Evolutionary conservation across 1,284 basidiomycete genomes (phyloP).

Genomic region (Golubevia sp.): DNA sequence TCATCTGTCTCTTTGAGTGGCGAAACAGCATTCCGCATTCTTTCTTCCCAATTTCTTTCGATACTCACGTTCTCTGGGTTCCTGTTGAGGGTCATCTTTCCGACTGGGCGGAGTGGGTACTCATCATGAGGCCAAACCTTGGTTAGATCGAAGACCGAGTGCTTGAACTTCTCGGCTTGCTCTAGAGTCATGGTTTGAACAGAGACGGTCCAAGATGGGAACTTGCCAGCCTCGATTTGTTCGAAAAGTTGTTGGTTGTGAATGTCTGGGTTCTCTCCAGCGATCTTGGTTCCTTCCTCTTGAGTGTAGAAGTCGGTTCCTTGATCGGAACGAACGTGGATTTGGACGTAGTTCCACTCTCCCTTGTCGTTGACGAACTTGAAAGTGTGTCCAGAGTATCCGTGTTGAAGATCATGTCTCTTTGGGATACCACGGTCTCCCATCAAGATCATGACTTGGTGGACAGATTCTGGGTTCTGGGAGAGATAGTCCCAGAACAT

Average conservation of each 20-base stretch:
- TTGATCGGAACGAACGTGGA: slow-evolving; percentile 74
- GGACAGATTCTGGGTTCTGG: slow-evolving; percentile 88
- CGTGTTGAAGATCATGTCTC: slow-evolving; percentile 71
- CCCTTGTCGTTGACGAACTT: slow-evolving; percentile 84
- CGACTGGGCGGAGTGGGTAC: slow-evolving; percentile 82
- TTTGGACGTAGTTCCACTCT: slow-evolving; percentile 76
- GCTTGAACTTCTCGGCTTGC: slow-evolving; percentile 86
- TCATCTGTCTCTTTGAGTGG: neutral
- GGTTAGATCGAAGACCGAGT: slow-evolving; percentile 86
- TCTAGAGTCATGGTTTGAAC: slow-evolving; percentile 83
- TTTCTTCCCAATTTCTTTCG: slow-evolving; percentile 63
- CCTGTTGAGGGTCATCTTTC: slow-evolving; percentile 83
- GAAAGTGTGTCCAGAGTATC: slow-evolving; percentile 90
- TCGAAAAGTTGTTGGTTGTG: slow-evolving; percentile 71
- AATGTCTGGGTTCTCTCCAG: slow-evolving; percentile 76
- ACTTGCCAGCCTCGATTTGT: slow-evolving; percentile 76
- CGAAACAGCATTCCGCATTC: too few relatives aligned
- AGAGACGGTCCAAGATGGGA: slow-evolving; percentile 78
- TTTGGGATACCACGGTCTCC: slow-evolving; percentile 85
- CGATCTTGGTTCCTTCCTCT: slow-evolving; percentile 67
- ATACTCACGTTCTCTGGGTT: slow-evolving; percentile 71
- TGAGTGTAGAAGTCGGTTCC: slow-evolving; percentile 65
- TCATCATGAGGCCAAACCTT: slow-evolving; percentile 64
- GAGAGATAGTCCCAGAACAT: slow-evolving; percentile 75
- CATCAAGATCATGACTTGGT: slow-evolving; percentile 87